Conservation (phyloP, 2,329 filamentous ascomycete species). For the Scolecobasidium constrictum region DNA sequence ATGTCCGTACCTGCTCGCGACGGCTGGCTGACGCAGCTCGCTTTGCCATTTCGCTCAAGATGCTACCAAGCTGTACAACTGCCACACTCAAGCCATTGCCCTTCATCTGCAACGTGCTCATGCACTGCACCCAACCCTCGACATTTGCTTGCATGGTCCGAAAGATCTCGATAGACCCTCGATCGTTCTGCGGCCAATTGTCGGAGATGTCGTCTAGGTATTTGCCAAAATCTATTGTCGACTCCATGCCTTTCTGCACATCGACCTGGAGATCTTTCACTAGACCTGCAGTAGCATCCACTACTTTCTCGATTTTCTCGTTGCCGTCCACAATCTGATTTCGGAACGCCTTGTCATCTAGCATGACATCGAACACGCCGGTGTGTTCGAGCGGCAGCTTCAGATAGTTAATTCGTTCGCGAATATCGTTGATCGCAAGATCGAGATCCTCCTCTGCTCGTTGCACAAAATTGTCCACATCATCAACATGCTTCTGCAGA, state of each 20-base stretch:
- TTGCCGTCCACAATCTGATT: slow-evolving; percentile 76
- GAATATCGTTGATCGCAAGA: slow-evolving; percentile 66
- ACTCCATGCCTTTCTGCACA: slow-evolving; percentile 64
- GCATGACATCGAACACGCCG: slow-evolving; percentile 72
- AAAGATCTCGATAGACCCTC: slow-evolving; percentile 62
- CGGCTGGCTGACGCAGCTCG: slow-evolving; percentile 75
- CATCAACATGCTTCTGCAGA: slow-evolving; percentile 82
- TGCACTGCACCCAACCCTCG: slow-evolving; percentile 77
- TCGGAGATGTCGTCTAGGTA: slow-evolving; percentile 61
- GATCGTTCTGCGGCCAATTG: slow-evolving; percentile 45
- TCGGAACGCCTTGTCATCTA: slow-evolving; percentile 75
- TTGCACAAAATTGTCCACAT: slow-evolving; percentile 85
- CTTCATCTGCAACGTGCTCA: slow-evolving; percentile 64
- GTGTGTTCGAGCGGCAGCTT: slow-evolving; percentile 76
- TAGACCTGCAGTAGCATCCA: slow-evolving; percentile 63
- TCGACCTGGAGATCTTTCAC: slow-evolving; percentile 73
- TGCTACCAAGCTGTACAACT: slow-evolving; percentile 61
- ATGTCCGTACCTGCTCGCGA: slow-evolving; percentile 9
- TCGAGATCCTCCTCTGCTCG: slow-evolving; percentile 76
- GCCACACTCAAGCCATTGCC: slow-evolving; percentile 58
- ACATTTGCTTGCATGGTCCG: slow-evolving; percentile 88
- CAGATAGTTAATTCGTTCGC: slow-evolving; percentile 67
- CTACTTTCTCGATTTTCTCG: slow-evolving; percentile 80
- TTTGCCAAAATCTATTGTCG: slow-evolving; percentile 62
- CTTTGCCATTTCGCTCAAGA: slow-evolving; percentile 77